phyloP scores from a whole-genome alignment of 1,284 basidiomycete species.

The Tremellales sp. region DNA sequence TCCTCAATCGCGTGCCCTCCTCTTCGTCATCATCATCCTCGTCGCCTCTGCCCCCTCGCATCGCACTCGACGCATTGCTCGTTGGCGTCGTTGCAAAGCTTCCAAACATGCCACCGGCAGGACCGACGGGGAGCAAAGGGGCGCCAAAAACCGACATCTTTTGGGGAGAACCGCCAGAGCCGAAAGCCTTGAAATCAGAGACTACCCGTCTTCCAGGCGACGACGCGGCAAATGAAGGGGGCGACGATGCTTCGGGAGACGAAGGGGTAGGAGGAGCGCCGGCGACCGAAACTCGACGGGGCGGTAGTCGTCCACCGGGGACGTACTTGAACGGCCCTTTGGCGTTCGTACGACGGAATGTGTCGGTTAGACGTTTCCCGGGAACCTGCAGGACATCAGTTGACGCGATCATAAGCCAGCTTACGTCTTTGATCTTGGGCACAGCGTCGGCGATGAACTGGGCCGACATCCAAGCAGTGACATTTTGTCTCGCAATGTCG shows the following conservation, averaged over 20 bases:
- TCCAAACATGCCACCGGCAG: conserved; percentile 50
- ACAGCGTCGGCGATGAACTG: conserved; percentile 69
- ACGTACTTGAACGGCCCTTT: conserved; percentile 52
- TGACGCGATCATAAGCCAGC: conserved; percentile 27
- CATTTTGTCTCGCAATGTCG: conserved; percentile 84
- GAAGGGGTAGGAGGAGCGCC: conserved; percentile 36
- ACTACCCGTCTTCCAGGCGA: conserved; percentile 75
- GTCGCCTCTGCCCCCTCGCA: conserved; percentile 39
- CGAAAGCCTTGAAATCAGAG: conserved; percentile 82
- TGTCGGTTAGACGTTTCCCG: conserved; percentile 88
- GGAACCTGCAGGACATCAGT: conserved; percentile 59
- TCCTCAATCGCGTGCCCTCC: conserved; percentile 51
- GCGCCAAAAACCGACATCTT: conserved; percentile 48
- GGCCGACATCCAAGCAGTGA: conserved; percentile 76
- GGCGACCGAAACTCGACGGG: conserved; percentile 47
- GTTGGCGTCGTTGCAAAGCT: conserved; percentile 32
- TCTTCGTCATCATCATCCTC: conserved; percentile 60
- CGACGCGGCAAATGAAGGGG: conserved; percentile 23
- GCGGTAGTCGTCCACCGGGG: conserved; percentile 55
- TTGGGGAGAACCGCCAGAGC: conserved; percentile 50
- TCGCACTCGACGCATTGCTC: conserved; percentile 30
- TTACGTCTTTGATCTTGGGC: conserved; percentile 72
- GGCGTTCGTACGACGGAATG: conserved; percentile 58
- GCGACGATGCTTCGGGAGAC: conserved; percentile 42
- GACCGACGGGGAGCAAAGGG: conserved; percentile 40